Percentiles rank a stretch among this genome's conserved stretches.
Conservation (phyloP, 208 protist genomes). For the Leishmania aethiopica region DNA sequence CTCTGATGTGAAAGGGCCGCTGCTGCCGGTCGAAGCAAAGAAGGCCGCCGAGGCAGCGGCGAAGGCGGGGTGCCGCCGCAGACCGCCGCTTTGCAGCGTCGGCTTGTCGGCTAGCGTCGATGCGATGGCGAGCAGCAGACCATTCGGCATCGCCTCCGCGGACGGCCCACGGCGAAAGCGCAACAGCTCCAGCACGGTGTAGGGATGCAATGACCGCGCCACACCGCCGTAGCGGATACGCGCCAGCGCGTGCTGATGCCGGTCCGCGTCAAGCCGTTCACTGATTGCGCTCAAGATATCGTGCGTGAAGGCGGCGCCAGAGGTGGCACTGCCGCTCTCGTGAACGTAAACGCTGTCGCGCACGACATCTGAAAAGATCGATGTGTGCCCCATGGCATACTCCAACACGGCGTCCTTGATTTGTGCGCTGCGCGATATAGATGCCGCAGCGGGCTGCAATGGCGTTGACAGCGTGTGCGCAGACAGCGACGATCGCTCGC, state of each 20-base stretch:
- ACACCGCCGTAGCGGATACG: slow-evolving; percentile 57
- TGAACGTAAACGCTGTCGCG: slow-evolving; percentile 37
- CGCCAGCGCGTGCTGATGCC: slow-evolving; percentile 21
- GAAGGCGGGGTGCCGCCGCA: slow-evolving; percentile 41
- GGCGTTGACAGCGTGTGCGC: not conserved
- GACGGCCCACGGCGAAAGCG: not conserved
- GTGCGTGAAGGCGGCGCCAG: slow-evolving; percentile 3
- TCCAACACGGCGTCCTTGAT: slow-evolving; percentile 22
- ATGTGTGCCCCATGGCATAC: slow-evolving; percentile 3
- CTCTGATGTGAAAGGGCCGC: not conserved
- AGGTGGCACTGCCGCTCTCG: not conserved
- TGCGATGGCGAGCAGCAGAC: slow-evolving; percentile 40
- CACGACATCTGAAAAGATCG: slow-evolving; percentile 10
- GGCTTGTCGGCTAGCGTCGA: slow-evolving; percentile 48
- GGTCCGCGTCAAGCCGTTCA: slow-evolving; percentile 8
- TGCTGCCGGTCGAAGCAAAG: slow-evolving; percentile 12
- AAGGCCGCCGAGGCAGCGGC: slow-evolving; percentile 19
- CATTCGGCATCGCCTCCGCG: not conserved
- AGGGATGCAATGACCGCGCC: slow-evolving; percentile 71
- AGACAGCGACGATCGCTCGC: not conserved
- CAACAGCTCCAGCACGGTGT: slow-evolving; percentile 53
- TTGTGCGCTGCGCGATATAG: not conserved
- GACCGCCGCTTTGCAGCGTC: slow-evolving; percentile 39
- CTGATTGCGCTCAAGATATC: slow-evolving; percentile 20
- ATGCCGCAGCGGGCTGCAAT: not conserved